Evolutionary conservation across 179 eudicot genomes (phyloP).

Genomic region (Silene coronaria): DNA sequence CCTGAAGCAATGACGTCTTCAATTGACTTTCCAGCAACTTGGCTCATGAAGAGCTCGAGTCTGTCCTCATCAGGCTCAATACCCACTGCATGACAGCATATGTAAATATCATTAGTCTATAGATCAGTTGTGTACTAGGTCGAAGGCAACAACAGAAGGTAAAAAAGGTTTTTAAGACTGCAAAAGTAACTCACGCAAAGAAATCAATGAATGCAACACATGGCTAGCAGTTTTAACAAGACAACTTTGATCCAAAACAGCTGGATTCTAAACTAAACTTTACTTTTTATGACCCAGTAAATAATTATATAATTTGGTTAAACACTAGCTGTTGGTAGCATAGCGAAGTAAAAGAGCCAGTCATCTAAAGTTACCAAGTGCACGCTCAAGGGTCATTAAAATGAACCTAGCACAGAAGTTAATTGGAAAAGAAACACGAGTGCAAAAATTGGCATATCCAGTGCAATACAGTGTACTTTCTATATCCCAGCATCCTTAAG

Average conservation of each 20-base stretch:
- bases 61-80: slow-evolving; percentile 43
- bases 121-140: not conserved
- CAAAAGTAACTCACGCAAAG: too few relatives aligned
- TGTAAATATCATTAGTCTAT: not conserved
- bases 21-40: slow-evolving; percentile 42
- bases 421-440: not conserved
- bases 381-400: not conserved
- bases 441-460: too few relatives aligned
- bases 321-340: not conserved
- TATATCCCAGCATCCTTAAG: not conserved
- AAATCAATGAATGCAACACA: too few relatives aligned
- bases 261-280: not conserved
- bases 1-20: slow-evolving; percentile 47
- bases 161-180: not conserved
- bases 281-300: too few relatives aligned
- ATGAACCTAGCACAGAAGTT: not conserved
- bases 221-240: not conserved
- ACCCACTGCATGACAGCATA: slow-evolving; percentile 35
- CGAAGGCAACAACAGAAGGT: not conserved
- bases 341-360: not conserved
- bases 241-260: not conserved
- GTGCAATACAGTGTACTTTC: too few relatives aligned
- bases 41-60: slow-evolving; percentile 37
- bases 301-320: not conserved
- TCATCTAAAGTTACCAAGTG: not conserved